Evolutionary conservation across 2,329 filamentous ascomycete genomes (phyloP).

Genomic region (Ophiostoma novo-ulmi): DNA sequence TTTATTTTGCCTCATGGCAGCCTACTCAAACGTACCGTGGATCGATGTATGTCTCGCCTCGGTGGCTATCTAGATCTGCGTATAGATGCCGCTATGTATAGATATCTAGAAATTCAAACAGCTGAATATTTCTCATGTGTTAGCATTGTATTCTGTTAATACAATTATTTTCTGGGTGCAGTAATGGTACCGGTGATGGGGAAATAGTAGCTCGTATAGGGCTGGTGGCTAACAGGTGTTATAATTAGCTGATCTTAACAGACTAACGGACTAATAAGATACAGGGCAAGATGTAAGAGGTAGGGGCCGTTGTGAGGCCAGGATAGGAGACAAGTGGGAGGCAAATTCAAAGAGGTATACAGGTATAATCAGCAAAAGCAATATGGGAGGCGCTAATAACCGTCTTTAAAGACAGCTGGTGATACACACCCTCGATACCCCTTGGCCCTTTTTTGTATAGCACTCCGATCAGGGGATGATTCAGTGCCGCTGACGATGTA

Average conservation of each 20-base stretch:
- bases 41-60: background rate
- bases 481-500: background rate
- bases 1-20: background rate
- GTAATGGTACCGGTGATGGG: no score
- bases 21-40: background rate
- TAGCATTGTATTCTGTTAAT: no score
- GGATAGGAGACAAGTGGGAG: background rate
- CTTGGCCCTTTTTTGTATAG: background rate
- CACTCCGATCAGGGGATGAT: background rate
- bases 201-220: background rate
- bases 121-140: background rate
- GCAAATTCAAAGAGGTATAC: background rate
- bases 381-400: background rate
- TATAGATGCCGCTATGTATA: background rate
- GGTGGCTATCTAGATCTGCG: background rate
- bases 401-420: background rate
- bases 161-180: no score
- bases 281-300: background rate
- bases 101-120: background rate
- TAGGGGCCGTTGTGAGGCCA: background rate
- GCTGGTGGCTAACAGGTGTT: background rate
- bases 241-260: background rate
- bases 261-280: background rate
- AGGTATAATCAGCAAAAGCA: background rate
- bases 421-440: background rate